These are phyloP conservation scores for Pestalotiopsis sp. DNA, from an alignment of 2,329 filamentous ascomycete genomes.

Conservation along the genomic window DNA sequence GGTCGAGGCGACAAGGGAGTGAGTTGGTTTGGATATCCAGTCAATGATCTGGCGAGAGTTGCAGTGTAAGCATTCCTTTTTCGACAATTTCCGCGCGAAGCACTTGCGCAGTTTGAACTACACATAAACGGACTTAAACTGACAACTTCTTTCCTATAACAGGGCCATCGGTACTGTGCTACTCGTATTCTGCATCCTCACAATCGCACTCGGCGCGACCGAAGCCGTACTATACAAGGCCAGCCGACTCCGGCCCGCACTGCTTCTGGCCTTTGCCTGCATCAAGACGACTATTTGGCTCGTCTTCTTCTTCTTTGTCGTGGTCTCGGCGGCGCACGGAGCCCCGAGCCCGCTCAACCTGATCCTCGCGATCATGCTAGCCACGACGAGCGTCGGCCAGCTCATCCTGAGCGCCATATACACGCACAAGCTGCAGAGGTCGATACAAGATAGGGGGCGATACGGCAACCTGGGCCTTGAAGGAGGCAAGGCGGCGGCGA, in stretches of 20 bases:
- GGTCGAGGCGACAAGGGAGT: neutral
- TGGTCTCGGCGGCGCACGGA: conserved; percentile 6
- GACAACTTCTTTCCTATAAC: neutral
- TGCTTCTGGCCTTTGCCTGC: conserved; percentile 16
- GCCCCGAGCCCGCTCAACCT: conserved; percentile 13
- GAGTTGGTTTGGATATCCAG: conserved; percentile 11
- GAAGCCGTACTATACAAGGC: conserved; percentile 16
- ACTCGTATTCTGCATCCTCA: conserved; percentile 17
- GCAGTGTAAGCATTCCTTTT: neutral
- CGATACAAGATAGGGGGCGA: neutral
- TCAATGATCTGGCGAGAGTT: conserved; percentile 8
- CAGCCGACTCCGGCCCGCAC: conserved; percentile 15
- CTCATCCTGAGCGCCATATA: conserved; percentile 15
- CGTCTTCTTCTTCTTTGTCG: conserved; percentile 14
- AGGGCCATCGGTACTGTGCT: conserved; percentile 12
- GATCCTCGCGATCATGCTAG: conserved; percentile 15
- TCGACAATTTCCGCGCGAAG: neutral
- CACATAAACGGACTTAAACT: neutral
- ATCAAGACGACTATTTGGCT: conserved; percentile 21
- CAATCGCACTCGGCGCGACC: conserved; percentile 14
- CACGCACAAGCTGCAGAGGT: conserved; percentile 16
- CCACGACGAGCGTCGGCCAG: conserved; percentile 14
- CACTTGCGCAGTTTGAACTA: neutral
- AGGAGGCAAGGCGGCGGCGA: neutral
- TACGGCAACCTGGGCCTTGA: neutral